A percentile compares a stretch with the other conserved stretches of the same genome.
Conservation (phyloP, 2,329 filamentous ascomycete genomes). For the Penicillium janthinellum region DNA sequence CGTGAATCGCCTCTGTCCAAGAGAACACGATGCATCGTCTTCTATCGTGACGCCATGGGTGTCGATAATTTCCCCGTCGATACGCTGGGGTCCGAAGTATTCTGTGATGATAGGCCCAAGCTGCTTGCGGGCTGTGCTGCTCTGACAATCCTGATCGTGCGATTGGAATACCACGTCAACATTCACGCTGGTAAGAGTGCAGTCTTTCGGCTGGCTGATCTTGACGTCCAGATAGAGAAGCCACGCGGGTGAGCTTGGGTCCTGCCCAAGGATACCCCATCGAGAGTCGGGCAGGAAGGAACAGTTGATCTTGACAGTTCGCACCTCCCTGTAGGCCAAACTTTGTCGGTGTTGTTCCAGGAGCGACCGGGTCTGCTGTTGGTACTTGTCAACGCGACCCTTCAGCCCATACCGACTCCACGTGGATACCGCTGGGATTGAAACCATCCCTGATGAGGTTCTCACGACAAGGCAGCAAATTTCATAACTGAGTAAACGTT, state of each 20-base stretch:
- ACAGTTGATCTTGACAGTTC: slow-evolving; percentile 7
- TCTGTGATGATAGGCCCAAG: neutral
- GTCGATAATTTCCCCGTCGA: neutral
- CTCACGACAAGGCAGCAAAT: no score
- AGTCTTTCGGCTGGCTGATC: slow-evolving; percentile 6
- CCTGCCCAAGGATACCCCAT: slow-evolving; percentile 5
- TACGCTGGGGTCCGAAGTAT: neutral
- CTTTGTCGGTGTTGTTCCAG: slow-evolving; percentile 4
- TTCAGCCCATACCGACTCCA: neutral
- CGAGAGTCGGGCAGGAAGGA: slow-evolving; percentile 8
- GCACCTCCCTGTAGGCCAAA: slow-evolving; percentile 5
- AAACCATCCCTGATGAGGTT: neutral
- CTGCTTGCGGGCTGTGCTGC: neutral
- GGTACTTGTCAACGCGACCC: neutral
- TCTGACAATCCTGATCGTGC: neutral
- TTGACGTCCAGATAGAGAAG: slow-evolving; percentile 10
- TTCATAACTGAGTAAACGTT: no score
- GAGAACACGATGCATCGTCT: neutral
- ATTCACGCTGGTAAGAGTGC: slow-evolving; percentile 5
- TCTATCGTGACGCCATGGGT: neutral
- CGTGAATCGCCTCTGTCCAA: neutral
- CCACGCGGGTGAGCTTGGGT: slow-evolving; percentile 2
- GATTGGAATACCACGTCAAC: slow-evolving; percentile 5
- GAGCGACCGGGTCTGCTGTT: neutral
- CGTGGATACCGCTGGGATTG: neutral